Base-by-base conservation (phyloP, 192 early-diverging fungal genomes). In the Linnemannia elongata region DNA sequence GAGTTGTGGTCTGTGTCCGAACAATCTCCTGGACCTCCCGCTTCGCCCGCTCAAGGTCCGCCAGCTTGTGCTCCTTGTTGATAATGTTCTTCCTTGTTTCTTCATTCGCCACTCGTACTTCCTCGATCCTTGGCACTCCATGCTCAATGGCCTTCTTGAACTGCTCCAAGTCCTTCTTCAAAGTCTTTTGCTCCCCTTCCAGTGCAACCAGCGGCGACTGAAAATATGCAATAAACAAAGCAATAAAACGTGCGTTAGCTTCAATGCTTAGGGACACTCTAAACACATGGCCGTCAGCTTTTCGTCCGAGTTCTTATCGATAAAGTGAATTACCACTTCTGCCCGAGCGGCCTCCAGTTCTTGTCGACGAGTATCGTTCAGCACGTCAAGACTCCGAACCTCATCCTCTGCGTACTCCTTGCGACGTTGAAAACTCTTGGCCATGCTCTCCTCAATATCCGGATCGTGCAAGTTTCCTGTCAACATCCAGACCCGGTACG, bases 401-500 rank as follows among this genome's bases (percentile, higher is more conserved):
- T 90, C 90, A 9, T 82, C 68, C 30, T 88, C 76, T 22, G 81
- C 88, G 24, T 89, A 79, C 57, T 92, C 92, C 54, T 92, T 84
- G 69, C 90, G 89, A 33, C 87, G 81, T 44, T 78, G 73, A 90
- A 91, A 91, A 86, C 92, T 93, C 57, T 60, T 78, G 10, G 78
- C 85, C 54, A 90, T 75, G 41, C 91, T 81, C 57, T 91, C 87
- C 30, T 84, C 68, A 24, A 92, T 89, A 72, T 94, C 92, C 4
- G 81, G 82, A 71, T 93, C 93, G 75, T 90, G 90, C 45, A 90
- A 77, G 60, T 93, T 89, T 35, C 90, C 91, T 0, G 91, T 91
- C 52, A 88, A 68, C 80, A 95, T 82, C 80, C 92, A 95, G 15
- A 81, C 74, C 13, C 71, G 66, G 75, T 95, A 95, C 15, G 94